Base-by-base conservation (phyloP, 768 basidiomycete genomes). In the Megacollybia marginata region DNA sequence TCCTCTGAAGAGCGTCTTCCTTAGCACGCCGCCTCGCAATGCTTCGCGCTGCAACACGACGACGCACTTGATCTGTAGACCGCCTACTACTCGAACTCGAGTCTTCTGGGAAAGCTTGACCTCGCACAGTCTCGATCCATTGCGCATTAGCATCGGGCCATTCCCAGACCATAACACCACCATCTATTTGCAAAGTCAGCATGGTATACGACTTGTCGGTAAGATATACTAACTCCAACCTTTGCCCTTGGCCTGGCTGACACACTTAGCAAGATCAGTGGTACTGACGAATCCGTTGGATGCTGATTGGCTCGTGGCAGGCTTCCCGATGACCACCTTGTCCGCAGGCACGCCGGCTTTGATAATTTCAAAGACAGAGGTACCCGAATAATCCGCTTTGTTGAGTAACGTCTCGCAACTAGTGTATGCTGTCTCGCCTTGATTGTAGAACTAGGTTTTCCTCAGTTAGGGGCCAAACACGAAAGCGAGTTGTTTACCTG, bases 361-460 rank as follows among this genome's bases (percentile, higher is more conserved):
- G 38, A 40, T 18, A 8, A 40, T 13, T 18, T 40, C 38, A 18
- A 40, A 40, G 18, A 40, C 18, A 13, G 38, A 13, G 13, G 38
- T 40, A 18, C 38, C 38, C 15, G 38, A 8, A 40, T 15, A 40
- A 40, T 8, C 38, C 15, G 38, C 13, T 13, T 13, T 15, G 18
- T 40, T 40, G 15, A 40, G 18, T 8, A 40, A 5, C 13, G 13
- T 40, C 4, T 40, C 38, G 38, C 38, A 40, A 13, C 4, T 40
- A 18, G 38, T 40, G 18, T 40, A 40, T 13, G 38, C 13, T 40
- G 38, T 40, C 2, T 40, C 38, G 13, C 38, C 38, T 40, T 40
- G 38, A 18, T 40, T 40, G 38, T 40, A 40, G 38, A 15, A 40
- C 38, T 67, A 28, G 23, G 23, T 28, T 28, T 28, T 28, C 23